These are phyloP conservation scores for Dissophora globulifera DNA, from an alignment of 192 early-diverging fungal species.

Conservation along the genomic window DNA sequence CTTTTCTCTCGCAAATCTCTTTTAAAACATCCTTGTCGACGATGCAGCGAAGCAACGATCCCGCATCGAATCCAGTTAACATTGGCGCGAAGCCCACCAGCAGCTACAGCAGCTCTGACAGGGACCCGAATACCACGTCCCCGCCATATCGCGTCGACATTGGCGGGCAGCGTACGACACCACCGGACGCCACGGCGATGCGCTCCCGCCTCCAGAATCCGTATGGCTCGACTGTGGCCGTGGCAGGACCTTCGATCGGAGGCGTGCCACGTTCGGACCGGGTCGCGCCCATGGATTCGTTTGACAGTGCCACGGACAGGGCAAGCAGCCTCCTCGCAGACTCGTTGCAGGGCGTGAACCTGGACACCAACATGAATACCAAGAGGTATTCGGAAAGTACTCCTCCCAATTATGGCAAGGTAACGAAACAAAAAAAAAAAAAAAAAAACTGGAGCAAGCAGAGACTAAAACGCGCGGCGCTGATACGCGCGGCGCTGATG, in stretches of 20 bases:
- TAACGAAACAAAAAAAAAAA: too few species aligned
- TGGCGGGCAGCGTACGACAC: background rate
- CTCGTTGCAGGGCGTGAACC: background rate
- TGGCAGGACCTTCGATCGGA: conserved; percentile 29
- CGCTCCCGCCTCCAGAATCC: conserved; percentile 8
- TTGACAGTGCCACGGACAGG: background rate
- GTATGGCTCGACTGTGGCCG: background rate
- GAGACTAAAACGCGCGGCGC: too few species aligned
- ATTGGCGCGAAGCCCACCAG: background rate
- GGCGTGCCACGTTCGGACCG: background rate
- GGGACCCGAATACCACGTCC: too few species aligned
- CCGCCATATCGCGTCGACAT: too few species aligned
- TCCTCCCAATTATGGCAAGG: too few species aligned
- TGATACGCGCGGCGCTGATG: background rate
- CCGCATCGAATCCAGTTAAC: too few species aligned
- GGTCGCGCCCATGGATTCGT: too few species aligned
- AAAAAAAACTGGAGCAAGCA: too few species aligned
- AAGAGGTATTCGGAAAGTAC: too few species aligned
- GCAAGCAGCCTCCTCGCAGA: background rate
- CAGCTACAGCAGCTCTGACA: background rate
- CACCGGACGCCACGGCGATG: conserved; percentile 10
- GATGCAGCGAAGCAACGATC: too few species aligned
- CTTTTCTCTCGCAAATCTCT: too few species aligned
- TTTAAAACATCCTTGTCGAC: too few species aligned
- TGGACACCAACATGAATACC: background rate